These are phyloP conservation scores for Thalassiosira hispida DNA, from an alignment of 352 stramenopile genomes.

Conservation along the genomic window DNA sequence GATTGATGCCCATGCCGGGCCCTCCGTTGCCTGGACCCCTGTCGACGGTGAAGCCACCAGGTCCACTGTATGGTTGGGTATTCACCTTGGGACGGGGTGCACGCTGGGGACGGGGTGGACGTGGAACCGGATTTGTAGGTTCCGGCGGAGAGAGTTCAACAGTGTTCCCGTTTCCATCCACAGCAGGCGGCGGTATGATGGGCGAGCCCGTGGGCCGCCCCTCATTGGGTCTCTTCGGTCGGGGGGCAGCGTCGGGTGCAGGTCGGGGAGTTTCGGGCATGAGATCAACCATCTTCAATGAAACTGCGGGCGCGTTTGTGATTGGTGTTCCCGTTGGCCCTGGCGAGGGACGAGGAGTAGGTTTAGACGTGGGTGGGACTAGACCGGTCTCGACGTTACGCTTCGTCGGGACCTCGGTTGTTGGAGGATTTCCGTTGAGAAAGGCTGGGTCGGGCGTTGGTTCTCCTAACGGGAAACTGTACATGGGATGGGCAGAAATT, in stretches of 20 bases:
- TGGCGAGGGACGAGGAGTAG: no score
- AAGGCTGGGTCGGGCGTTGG: background rate
- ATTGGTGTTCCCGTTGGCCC: no score
- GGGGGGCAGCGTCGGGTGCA: no score
- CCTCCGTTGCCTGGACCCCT: background rate
- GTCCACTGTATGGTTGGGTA: conserved; percentile 3
- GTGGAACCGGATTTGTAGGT: background rate
- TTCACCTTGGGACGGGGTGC: conserved; percentile 9
- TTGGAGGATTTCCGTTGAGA: background rate
- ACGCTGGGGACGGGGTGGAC: background rate
- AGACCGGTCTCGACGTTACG: conserved; percentile 30
- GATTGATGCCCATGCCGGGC: background rate
- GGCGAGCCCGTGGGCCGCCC: background rate
- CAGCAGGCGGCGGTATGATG: background rate
- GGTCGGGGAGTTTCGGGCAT: no score
- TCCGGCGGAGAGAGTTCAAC: conserved; percentile 15
- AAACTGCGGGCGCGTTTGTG: no score
- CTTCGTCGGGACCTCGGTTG: conserved; percentile 17
- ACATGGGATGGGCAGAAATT: background rate
- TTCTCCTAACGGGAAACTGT: conserved; percentile 11
- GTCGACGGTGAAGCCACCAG: background rate
- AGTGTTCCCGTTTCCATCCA: background rate
- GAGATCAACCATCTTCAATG: no score
- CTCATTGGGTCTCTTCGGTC: no score
- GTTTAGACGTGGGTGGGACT: conserved; percentile 1